Conservation (phyloP, 1,139 yeast genomes). For the Zygosaccharomyces sapae region DNA sequence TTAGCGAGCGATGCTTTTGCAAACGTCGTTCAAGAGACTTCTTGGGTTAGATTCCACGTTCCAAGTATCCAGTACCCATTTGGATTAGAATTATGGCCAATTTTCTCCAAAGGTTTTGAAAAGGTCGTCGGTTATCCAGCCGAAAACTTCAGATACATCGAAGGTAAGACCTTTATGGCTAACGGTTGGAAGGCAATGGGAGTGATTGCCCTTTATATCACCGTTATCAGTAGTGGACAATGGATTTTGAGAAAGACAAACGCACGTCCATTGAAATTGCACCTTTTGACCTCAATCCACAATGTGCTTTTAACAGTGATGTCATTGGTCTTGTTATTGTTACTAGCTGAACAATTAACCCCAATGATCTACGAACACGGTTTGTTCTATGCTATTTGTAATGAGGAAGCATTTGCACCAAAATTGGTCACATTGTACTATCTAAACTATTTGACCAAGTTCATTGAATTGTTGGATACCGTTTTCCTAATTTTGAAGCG, state of each 20-base stretch:
- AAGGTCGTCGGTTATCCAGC: constrained; percentile 61
- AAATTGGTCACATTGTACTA: constrained; percentile 79
- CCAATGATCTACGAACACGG: constrained; percentile 81
- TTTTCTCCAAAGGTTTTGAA: constrained; percentile 60
- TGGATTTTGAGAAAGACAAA: constrained; percentile 47
- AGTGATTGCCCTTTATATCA: constrained; percentile 64
- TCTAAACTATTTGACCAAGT: constrained; percentile 72
- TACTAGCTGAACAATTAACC: constrained; percentile 76
- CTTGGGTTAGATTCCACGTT: constrained; percentile 26
- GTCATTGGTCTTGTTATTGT: constrained; percentile 63
- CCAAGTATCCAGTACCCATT: constrained; percentile 83
- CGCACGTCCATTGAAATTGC: constrained; percentile 66
- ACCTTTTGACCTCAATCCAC: constrained; percentile 73
- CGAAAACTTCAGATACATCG: constrained; percentile 60
- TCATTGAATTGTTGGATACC: constrained; percentile 84
- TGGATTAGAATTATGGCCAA: constrained; percentile 86
- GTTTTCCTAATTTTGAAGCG: constrained; percentile 86
- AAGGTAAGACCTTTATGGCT: constrained; percentile 63
- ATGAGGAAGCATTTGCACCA: constrained; percentile 77
- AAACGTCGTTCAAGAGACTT: constrained; percentile 11
- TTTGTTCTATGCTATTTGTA: constrained; percentile 78
- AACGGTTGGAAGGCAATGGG: constrained; percentile 63
- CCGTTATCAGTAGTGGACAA: constrained; percentile 82
- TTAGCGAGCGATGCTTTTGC: constrained; percentile 8
- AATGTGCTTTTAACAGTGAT: constrained; percentile 69